phyloP scores from a whole-genome alignment of 164 flowering plant species.

The Echeveria elegans region DNA sequence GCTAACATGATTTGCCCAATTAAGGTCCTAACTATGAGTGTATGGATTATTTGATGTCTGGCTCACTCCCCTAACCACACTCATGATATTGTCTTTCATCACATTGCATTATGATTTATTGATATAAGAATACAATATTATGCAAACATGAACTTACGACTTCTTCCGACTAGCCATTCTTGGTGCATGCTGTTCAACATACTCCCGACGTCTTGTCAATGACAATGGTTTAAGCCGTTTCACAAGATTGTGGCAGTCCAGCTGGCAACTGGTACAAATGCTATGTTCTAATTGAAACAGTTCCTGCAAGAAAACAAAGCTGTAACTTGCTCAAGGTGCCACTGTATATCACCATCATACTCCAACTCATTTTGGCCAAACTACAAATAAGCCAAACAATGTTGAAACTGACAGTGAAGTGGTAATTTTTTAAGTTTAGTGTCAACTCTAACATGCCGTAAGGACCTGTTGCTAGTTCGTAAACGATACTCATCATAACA shows the following conservation, averaged over 20 bases:
- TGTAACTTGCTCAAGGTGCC: background rate
- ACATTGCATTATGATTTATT: no score
- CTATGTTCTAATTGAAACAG: slow-evolving; percentile 82
- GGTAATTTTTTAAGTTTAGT: background rate
- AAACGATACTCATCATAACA: slow-evolving; percentile 78
- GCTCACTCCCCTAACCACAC: no score
- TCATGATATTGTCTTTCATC: no score
- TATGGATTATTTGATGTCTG: no score
- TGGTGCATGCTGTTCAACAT: slow-evolving; percentile 64
- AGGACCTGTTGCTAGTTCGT: slow-evolving; percentile 62
- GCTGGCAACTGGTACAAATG: slow-evolving; percentile 62
- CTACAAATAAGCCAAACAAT: background rate
- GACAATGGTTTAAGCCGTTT: slow-evolving; percentile 48
- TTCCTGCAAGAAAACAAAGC: slow-evolving; percentile 41
- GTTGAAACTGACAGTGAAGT: background rate
- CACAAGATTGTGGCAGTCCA: slow-evolving; percentile 82
- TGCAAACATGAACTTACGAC: slow-evolving; percentile 36
- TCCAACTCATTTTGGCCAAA: background rate
- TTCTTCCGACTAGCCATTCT: slow-evolving; percentile 46
- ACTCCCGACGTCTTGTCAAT: slow-evolving; percentile 33
- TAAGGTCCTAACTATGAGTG: no score
- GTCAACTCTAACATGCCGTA: slow-evolving; percentile 55
- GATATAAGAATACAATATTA: background rate
- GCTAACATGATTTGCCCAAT: no score
- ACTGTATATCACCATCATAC: background rate